A percentile compares a stretch with the other conserved stretches of the same genome.
Evolutionary conservation across 805 yeast genomes (phyloP).

Genomic region (Tetrapisispora phaffii): DNA sequence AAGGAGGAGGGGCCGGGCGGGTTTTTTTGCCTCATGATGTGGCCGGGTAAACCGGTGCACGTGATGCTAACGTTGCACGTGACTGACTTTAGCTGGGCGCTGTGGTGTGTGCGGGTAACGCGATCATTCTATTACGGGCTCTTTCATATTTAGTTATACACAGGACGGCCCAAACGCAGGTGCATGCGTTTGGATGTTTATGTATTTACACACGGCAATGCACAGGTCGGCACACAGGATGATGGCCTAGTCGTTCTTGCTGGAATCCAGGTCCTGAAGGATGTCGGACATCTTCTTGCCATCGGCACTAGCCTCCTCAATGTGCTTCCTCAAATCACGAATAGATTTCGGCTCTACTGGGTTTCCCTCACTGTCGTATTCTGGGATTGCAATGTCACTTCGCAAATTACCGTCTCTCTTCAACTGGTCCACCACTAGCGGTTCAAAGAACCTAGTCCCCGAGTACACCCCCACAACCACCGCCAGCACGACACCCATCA

Average conservation of each 20-base stretch:
- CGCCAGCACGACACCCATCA: slow-evolving; percentile 19
- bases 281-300: not conserved
- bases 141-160: too few relatives aligned
- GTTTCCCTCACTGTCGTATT: slow-evolving; percentile 32
- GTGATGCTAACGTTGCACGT: too few relatives aligned
- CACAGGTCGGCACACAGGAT: too few relatives aligned
- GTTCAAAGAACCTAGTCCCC: slow-evolving; percentile 58
- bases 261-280: not conserved
- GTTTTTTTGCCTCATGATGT: too few relatives aligned
- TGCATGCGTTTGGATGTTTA: too few relatives aligned
- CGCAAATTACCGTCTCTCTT: slow-evolving; percentile 57
- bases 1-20: too few relatives aligned
- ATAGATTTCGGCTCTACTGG: not conserved
- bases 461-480: slow-evolving; percentile 37
- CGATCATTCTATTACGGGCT: too few relatives aligned
- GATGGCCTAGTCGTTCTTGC: not conserved
- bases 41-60: too few relatives aligned
- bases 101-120: too few relatives aligned
- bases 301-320: not conserved
- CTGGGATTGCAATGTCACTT: slow-evolving; percentile 47
- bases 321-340: not conserved
- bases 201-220: too few relatives aligned
- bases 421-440: slow-evolving; percentile 57
- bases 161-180: too few relatives aligned
- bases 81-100: too few relatives aligned